phyloP scores from a whole-genome alignment of 2,329 filamentous ascomycete genomes.

The Dactylellina haptotyla region DNA sequence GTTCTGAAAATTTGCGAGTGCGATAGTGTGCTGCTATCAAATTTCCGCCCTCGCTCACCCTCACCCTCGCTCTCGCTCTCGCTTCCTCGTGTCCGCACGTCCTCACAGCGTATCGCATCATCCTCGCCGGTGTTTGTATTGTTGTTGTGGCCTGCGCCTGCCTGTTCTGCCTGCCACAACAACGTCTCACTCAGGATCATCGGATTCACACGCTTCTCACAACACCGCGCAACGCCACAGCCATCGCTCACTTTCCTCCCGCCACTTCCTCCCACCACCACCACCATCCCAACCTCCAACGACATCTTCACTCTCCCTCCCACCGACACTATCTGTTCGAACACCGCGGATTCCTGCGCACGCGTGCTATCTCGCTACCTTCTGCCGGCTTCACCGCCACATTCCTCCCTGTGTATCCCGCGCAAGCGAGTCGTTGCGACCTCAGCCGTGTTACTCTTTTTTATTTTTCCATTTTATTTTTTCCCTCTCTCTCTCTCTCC shows the following conservation, averaged over 20 bases:
- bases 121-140: neutral
- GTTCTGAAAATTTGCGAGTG: constrained; percentile 25
- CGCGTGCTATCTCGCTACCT: neutral
- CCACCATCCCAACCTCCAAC: neutral
- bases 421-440: neutral
- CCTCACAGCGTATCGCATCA: no score
- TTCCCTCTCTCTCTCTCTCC: neutral
- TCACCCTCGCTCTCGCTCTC: no score
- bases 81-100: no score
- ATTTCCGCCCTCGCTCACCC: no score
- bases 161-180: constrained; percentile 18
- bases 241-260: neutral
- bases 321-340: neutral
- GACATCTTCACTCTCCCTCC: neutral
- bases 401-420: neutral
- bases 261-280: neutral
- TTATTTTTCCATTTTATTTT: neutral
- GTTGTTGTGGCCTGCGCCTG: neutral
- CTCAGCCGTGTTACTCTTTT: neutral
- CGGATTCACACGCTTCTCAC: constrained; percentile 12
- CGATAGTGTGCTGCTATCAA: no score
- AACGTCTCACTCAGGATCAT: constrained; percentile 32
- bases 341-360: neutral
- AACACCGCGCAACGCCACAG: constrained; percentile 43
- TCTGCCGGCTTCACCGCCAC: neutral